Percentiles rank a stretch among this genome's conserved stretches.
These are phyloP conservation scores for Starmerella sp. DNA, from an alignment of 805 yeast genomes.

Conservation along the genomic window DNA sequence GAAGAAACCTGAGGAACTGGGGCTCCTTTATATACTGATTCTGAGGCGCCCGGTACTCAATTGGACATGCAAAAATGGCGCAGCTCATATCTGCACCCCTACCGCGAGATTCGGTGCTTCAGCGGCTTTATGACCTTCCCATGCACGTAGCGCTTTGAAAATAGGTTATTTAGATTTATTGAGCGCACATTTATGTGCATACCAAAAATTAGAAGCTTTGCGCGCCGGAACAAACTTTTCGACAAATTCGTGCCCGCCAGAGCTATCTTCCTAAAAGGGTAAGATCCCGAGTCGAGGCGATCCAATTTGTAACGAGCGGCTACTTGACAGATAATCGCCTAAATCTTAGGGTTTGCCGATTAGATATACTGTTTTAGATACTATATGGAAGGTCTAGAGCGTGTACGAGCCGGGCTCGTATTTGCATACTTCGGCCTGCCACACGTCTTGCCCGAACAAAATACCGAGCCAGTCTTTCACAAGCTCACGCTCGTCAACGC, in stretches of 20 bases:
- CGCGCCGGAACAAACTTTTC: neutral
- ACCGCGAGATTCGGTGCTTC: neutral
- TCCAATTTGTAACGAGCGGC: neutral
- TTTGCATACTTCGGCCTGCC: too few relatives aligned
- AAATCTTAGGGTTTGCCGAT: too few relatives aligned
- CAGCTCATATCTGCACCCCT: neutral
- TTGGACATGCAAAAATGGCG: neutral
- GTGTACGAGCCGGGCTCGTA: too few relatives aligned
- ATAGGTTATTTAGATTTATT: too few relatives aligned
- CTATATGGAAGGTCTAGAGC: too few relatives aligned
- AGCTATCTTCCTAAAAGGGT: neutral
- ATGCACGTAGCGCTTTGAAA: too few relatives aligned
- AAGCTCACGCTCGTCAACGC: too few relatives aligned
- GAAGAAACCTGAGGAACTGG: neutral
- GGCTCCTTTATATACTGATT: neutral
- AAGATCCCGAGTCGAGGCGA: neutral
- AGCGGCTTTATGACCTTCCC: too few relatives aligned
- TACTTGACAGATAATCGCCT: too few relatives aligned
- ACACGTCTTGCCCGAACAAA: too few relatives aligned
- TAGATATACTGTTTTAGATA: too few relatives aligned
- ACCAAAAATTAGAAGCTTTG: neutral
- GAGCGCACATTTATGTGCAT: neutral
- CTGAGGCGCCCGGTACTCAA: neutral
- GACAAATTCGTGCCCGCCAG: neutral
- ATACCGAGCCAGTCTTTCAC: too few relatives aligned